phyloP scores from a whole-genome alignment of 1,284 basidiomycete species.

The Sporisorium exsertum region DNA sequence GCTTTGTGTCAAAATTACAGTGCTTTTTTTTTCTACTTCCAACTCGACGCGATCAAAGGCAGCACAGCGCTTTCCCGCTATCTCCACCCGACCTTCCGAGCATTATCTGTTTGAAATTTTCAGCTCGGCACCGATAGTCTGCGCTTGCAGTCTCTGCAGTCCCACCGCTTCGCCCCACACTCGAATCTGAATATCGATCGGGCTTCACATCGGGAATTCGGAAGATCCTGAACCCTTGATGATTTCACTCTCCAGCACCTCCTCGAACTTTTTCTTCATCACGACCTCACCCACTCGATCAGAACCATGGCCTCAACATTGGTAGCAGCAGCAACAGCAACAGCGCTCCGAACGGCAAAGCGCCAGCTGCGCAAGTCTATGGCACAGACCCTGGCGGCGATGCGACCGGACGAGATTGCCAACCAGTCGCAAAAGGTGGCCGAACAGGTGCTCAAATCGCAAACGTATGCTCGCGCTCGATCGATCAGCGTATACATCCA shows the following conservation, averaged over 20 bases:
- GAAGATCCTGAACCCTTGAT: conserved; percentile 8
- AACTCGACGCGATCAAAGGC: not conserved
- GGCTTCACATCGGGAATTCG: not conserved
- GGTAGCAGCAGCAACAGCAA: conserved; percentile 15
- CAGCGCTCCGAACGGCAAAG: conserved; percentile 54
- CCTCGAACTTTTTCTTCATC: not conserved
- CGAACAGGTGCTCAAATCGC: conserved; percentile 60
- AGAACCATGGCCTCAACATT: conserved; percentile 20
- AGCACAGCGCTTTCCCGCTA: not conserved
- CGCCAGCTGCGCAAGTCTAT: conserved; percentile 60
- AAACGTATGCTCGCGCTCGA: conserved; percentile 57
- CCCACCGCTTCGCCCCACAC: not conserved
- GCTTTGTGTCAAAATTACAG: not conserved
- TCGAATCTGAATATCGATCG: not conserved
- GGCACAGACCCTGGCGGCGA: conserved; percentile 40
- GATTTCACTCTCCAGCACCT: not conserved
- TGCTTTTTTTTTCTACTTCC: too few species aligned
- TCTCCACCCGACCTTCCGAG: not conserved
- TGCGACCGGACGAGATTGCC: conserved; percentile 32
- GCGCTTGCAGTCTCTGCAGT: not conserved
- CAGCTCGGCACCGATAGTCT: conserved; percentile 20
- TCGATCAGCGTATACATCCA: conserved; percentile 69
- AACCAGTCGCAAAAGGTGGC: conserved; percentile 49
- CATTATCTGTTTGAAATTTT: not conserved
- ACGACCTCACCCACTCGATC: not conserved